A percentile compares a stretch with the other conserved stretches of the same genome.
Conservation (phyloP, 2,329 filamentous ascomycete species). For the Calonectria pauciramosa region DNA sequence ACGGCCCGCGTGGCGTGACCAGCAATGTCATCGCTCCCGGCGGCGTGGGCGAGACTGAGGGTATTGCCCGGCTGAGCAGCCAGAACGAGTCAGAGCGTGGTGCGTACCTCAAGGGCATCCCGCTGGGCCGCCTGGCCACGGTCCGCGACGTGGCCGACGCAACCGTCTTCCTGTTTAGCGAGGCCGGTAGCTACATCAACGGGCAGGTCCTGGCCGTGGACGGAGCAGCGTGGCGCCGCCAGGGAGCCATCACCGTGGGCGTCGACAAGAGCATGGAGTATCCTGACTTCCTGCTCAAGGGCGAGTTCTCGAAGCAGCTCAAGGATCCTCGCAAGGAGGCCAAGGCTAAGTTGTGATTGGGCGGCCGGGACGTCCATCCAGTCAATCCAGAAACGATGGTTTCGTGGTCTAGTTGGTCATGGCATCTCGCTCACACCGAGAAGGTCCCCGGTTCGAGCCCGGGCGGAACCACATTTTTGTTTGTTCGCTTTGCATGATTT, state of each 20-base stretch:
- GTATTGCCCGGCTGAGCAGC: constrained; percentile 74
- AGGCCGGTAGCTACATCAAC: constrained; percentile 88
- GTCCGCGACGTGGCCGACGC: constrained; percentile 93
- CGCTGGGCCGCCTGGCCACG: constrained; percentile 81
- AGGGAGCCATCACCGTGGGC: constrained; percentile 62
- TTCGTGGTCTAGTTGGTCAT: constrained; percentile 29
- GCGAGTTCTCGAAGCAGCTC: constrained; percentile 51
- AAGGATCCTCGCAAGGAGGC: constrained; percentile 51
- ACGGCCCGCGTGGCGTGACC: constrained; percentile 87
- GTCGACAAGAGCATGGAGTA: constrained; percentile 64
- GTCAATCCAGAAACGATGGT: neutral
- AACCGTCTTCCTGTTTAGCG: constrained; percentile 89
- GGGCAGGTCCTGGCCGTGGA: constrained; percentile 85
- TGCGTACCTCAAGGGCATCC: constrained; percentile 65
- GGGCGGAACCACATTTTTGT: constrained; percentile 26
- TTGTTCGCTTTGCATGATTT: neutral
- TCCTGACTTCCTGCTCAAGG: constrained; percentile 61
- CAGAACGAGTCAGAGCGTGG: constrained; percentile 49
- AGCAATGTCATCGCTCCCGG: constrained; percentile 93
- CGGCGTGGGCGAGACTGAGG: constrained; percentile 88
- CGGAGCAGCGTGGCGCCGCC: constrained; percentile 69
- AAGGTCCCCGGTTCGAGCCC: constrained; percentile 31
- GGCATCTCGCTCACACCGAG: constrained; percentile 31
- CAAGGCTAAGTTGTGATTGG: constrained; percentile 56
- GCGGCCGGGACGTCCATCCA: neutral